Percentiles rank a stretch among this genome's conserved stretches.
Evolutionary conservation across 2,329 filamentous ascomycete species (phyloP).

Genomic region (Penicillium sp.): DNA sequence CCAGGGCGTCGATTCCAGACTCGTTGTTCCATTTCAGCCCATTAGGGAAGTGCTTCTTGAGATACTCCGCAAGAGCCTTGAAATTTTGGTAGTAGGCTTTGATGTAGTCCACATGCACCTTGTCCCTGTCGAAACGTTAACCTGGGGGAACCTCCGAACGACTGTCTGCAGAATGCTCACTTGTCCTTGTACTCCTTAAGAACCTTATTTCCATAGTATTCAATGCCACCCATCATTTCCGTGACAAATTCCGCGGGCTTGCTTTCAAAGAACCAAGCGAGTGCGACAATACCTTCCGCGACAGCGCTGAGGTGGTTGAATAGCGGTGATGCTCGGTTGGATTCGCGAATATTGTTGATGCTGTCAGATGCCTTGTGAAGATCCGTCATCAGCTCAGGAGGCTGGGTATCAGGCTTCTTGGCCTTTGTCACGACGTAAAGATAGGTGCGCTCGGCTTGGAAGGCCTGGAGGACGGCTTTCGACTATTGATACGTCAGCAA

Average conservation of each 20-base stretch:
- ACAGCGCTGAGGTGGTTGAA: slow-evolving; percentile 85
- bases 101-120: slow-evolving; percentile 80
- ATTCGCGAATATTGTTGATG: slow-evolving; percentile 77
- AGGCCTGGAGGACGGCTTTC: slow-evolving; percentile 62
- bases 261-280: slow-evolving; percentile 85
- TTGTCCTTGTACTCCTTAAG: slow-evolving; percentile 86
- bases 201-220: slow-evolving; percentile 94
- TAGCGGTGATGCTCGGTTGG: slow-evolving; percentile 70
- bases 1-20: slow-evolving; percentile 68
- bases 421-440: slow-evolving; percentile 85
- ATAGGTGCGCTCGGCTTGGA: slow-evolving; percentile 82
- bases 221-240: slow-evolving; percentile 76
- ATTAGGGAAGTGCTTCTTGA: slow-evolving; percentile 75
- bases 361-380: slow-evolving; percentile 78
- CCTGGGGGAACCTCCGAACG: background rate
- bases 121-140: slow-evolving; percentile 58
- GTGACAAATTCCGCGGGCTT: slow-evolving; percentile 84
- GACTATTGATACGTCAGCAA: slow-evolving; percentile 42
- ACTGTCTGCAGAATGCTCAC: slow-evolving; percentile 43
- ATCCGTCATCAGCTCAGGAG: slow-evolving; percentile 75
- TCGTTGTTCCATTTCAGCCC: slow-evolving; percentile 85
- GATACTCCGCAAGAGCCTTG: slow-evolving; percentile 76
- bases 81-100: slow-evolving; percentile 91
- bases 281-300: slow-evolving; percentile 81
- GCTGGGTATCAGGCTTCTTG: slow-evolving; percentile 80